These are phyloP conservation scores for Thraustotheca clavata DNA, from an alignment of 352 stramenopile species.

Conservation along the genomic window DNA sequence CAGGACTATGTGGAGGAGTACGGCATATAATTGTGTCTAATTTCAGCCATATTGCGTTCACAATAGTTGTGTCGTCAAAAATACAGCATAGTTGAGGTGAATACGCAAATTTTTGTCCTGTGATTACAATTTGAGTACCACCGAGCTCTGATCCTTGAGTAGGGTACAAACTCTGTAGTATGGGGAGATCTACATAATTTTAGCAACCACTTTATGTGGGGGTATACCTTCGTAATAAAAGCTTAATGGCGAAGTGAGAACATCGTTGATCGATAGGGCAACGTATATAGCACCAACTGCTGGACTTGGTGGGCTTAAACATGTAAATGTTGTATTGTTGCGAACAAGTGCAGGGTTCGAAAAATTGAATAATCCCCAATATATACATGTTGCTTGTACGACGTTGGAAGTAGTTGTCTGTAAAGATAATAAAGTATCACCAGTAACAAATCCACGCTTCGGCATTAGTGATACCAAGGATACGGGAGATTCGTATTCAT, in stretches of 20 bases:
- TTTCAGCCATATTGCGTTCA: slow-evolving; percentile 2
- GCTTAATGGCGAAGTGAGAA: background rate
- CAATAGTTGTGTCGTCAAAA: background rate
- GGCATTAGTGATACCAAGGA: background rate
- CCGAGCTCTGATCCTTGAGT: slow-evolving; percentile 2
- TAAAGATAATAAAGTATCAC: background rate
- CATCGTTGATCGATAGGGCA: background rate
- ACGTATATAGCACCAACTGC: background rate
- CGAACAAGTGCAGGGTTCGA: background rate
- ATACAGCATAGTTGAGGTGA: background rate
- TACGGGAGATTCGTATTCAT: background rate
- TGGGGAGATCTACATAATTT: slow-evolving; percentile 6
- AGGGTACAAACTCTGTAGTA: slow-evolving; percentile 3
- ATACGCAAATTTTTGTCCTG: background rate
- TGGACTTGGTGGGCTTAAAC: background rate
- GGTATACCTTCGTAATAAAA: too few relatives aligned
- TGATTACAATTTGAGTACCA: background rate
- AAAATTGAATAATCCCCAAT: background rate
- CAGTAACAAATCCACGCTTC: slow-evolving; percentile 6
- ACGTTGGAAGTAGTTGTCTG: background rate
- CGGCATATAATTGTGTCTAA: slow-evolving; percentile 7
- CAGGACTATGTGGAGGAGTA: background rate
- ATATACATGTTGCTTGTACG: background rate
- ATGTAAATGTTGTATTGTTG: background rate
- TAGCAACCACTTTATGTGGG: too few relatives aligned